Evolutionary conservation across 768 basidiomycete species (phyloP).

Genomic region (Lactarius trivialis): DNA sequence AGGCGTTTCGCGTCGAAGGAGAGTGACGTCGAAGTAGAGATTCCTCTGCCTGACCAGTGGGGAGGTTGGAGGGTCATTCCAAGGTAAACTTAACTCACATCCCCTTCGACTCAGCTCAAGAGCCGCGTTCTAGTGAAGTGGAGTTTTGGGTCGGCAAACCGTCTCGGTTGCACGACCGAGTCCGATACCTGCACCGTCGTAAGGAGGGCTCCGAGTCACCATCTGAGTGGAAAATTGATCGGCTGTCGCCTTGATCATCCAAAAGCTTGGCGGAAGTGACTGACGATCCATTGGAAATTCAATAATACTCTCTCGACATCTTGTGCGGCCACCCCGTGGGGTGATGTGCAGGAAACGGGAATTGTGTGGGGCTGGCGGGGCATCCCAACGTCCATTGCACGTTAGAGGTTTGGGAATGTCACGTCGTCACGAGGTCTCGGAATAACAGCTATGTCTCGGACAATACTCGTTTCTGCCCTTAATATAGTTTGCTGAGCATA

Average conservation of each 20-base stretch:
- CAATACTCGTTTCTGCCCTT: neutral
- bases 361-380: neutral
- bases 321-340: too few species aligned
- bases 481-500: neutral
- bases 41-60: slow-evolving; percentile 89
- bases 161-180: slow-evolving; percentile 88
- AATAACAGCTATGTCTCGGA: neutral
- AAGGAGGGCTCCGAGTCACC: slow-evolving; percentile 39
- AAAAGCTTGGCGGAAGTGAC: neutral
- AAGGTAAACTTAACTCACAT: slow-evolving; percentile 42
- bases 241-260: slow-evolving; percentile 51
- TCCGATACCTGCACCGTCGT: slow-evolving; percentile 72
- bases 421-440: neutral
- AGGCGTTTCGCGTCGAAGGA: slow-evolving; percentile 48
- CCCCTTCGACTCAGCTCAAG: slow-evolving; percentile 4
- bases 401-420: neutral
- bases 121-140: slow-evolving; percentile 58
- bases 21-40: slow-evolving; percentile 37
- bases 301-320: neutral
- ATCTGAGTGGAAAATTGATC: slow-evolving; percentile 70
- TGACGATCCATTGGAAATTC: neutral
- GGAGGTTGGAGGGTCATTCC: slow-evolving; percentile 96
- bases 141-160: slow-evolving; percentile 98
- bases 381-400: neutral
- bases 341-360: neutral